Conservation (phyloP, 2,329 filamentous ascomycete genomes). For the Phialophora verrucosa region DNA sequence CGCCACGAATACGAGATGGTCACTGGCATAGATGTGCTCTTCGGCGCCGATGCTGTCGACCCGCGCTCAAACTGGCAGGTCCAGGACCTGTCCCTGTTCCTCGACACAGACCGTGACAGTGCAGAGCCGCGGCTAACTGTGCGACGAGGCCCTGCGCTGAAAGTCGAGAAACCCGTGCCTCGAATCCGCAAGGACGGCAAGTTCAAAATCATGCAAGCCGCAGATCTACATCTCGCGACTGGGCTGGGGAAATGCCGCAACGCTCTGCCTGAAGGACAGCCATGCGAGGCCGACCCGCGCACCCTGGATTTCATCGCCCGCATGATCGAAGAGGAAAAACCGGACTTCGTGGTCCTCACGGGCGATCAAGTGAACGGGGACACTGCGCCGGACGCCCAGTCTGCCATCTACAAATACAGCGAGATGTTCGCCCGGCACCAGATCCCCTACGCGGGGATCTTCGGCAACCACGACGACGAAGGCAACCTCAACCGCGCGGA, state of each 20-base stretch:
- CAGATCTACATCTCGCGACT: conserved; percentile 93
- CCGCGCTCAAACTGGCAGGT: conserved; percentile 85
- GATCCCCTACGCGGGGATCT: conserved; percentile 91
- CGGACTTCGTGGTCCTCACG: conserved; percentile 87
- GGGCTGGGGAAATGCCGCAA: conserved; percentile 86
- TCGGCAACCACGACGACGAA: conserved; percentile 98
- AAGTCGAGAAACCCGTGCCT: conserved; percentile 71
- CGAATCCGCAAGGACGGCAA: conserved; percentile 85
- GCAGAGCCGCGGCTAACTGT: conserved; percentile 78
- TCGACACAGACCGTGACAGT: conserved; percentile 65
- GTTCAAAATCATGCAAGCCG: conserved; percentile 96
- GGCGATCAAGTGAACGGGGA: conserved; percentile 97
- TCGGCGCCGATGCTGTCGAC: conserved; percentile 89
- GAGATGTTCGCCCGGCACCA: conserved; percentile 82
- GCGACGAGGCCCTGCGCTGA: conserved; percentile 69
- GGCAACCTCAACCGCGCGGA: conserved; percentile 74
- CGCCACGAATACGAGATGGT: conserved; percentile 76
- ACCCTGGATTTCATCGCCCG: conserved; percentile 87
- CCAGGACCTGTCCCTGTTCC: conserved; percentile 72
- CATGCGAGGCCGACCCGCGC: conserved; percentile 88
- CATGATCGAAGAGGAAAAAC: conserved; percentile 89
- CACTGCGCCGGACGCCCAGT: conserved; percentile 87
- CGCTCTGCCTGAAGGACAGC: conserved; percentile 76
- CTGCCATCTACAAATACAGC: conserved; percentile 91
- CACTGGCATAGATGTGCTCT: conserved; percentile 83